Evolutionary conservation across 2,329 filamentous ascomycete genomes (phyloP).

Genomic region (Sphaceloma murrayae): DNA sequence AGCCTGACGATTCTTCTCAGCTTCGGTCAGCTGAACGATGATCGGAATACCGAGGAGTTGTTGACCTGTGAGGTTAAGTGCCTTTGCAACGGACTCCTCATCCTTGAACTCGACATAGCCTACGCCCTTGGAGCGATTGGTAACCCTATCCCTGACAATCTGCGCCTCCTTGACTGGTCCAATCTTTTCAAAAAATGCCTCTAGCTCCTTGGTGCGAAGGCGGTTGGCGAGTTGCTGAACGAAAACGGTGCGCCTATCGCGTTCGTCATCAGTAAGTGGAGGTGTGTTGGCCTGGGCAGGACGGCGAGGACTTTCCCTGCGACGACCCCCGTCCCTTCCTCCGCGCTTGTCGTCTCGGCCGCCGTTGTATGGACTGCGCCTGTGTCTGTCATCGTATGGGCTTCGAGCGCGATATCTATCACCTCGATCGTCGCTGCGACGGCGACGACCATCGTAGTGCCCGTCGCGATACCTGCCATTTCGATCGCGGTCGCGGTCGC

Average conservation of each 20-base stretch:
- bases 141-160: slow-evolving; percentile 96
- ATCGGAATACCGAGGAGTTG: slow-evolving; percentile 97
- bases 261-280: slow-evolving; percentile 84
- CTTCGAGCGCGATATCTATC: slow-evolving; percentile 44
- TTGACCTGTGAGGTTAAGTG: slow-evolving; percentile 96
- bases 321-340: slow-evolving; percentile 47
- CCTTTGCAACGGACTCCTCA: slow-evolving; percentile 85
- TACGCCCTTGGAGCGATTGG: slow-evolving; percentile 94
- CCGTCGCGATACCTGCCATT: slow-evolving; percentile 1
- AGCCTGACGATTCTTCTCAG: slow-evolving; percentile 97
- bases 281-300: slow-evolving; percentile 49
- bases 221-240: slow-evolving; percentile 96
- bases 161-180: slow-evolving; percentile 93
- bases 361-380: slow-evolving; percentile 56
- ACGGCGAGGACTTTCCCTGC: slow-evolving; percentile 42
- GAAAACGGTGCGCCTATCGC: slow-evolving; percentile 92
- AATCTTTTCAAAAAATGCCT: slow-evolving; percentile 90
- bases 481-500: too few relatives aligned
- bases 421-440: slow-evolving; percentile 46
- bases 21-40: slow-evolving; percentile 96
- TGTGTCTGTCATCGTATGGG: slow-evolving; percentile 43
- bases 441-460: slow-evolving; percentile 37
- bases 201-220: slow-evolving; percentile 82
- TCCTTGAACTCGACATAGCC: slow-evolving; percentile 98
- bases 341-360: slow-evolving; percentile 65